Evolutionary conservation across 768 basidiomycete species (phyloP).

Genomic region (Mycena vitilis): DNA sequence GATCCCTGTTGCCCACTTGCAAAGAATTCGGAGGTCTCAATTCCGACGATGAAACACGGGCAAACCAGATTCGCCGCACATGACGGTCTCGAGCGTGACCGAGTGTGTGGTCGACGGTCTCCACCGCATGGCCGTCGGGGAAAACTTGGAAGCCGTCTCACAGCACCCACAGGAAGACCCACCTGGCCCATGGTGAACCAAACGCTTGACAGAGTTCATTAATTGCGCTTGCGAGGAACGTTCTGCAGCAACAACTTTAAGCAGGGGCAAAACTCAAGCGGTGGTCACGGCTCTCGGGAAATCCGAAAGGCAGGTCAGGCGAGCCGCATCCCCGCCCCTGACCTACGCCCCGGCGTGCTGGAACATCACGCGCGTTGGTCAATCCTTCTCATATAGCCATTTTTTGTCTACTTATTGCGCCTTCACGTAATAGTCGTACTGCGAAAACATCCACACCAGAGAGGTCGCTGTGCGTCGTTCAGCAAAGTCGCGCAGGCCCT

Average conservation of each 20-base stretch:
- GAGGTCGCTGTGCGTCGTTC: slow-evolving; percentile 61
- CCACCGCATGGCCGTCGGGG: slow-evolving; percentile 14
- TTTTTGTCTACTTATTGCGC: slow-evolving; percentile 23
- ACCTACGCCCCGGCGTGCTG: slow-evolving; percentile 9
- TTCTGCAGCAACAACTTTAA: too few relatives aligned
- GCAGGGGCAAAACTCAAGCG: too few relatives aligned
- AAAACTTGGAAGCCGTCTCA: not conserved
- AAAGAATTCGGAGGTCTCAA: not conserved
- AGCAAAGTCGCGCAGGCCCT: slow-evolving; percentile 7
- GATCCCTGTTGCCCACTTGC: not conserved
- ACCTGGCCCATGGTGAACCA: too few relatives aligned
- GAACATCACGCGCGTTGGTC: slow-evolving; percentile 9
- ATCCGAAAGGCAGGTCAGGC: not conserved
- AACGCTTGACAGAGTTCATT: too few relatives aligned
- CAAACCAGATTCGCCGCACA: slow-evolving; percentile 3
- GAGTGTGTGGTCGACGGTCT: not conserved
- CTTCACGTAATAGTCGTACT: slow-evolving; percentile 84
- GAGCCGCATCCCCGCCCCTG: not conserved
- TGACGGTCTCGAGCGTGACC: not conserved
- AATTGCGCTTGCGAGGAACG: too few relatives aligned
- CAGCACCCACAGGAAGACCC: too few relatives aligned
- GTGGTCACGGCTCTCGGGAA: not conserved
- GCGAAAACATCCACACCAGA: slow-evolving; percentile 86
- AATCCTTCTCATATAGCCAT: slow-evolving; percentile 8
- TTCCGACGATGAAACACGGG: not conserved